Percentiles rank a stretch among this genome's conserved stretches.
These are phyloP conservation scores for Nakazawaea pomicola DNA, from an alignment of 805 yeast genomes.

Conservation along the genomic window DNA sequence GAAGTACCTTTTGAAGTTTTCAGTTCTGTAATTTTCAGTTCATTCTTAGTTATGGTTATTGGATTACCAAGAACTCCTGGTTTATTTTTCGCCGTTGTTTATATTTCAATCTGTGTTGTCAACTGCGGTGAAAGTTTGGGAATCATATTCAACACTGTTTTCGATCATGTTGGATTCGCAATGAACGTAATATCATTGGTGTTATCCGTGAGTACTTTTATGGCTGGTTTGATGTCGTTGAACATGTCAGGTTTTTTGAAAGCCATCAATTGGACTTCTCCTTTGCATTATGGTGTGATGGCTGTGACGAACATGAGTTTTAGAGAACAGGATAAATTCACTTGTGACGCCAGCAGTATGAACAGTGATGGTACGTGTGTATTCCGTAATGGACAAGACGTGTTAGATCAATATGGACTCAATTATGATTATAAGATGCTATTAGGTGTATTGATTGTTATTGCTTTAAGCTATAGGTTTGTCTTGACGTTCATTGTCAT, in stretches of 20 bases:
- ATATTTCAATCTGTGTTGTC: constrained; percentile 47
- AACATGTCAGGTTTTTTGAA: constrained; percentile 65
- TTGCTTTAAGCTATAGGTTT: constrained; percentile 36
- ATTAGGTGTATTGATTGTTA: constrained; percentile 33
- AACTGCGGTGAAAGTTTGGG: constrained; percentile 86
- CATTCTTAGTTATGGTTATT: constrained; percentile 60
- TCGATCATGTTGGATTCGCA: constrained; percentile 75
- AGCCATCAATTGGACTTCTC: constrained; percentile 74
- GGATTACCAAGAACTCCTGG: constrained; percentile 68
- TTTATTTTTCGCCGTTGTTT: constrained; percentile 62
- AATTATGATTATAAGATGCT: constrained; percentile 30
- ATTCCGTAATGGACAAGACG: constrained; percentile 49
- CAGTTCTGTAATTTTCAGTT: constrained; percentile 53
- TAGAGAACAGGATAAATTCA: constrained; percentile 39
- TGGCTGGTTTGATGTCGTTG: constrained; percentile 83
- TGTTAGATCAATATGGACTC: constrained; percentile 47
- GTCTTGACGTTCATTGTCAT: constrained; percentile 29
- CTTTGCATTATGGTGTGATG: constrained; percentile 67
- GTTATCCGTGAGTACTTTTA: constrained; percentile 66
- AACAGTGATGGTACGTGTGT: constrained; percentile 36
- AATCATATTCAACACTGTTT: constrained; percentile 68
- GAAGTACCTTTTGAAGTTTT: constrained; percentile 68
- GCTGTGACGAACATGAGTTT: constrained; percentile 58
- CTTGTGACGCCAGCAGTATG: constrained; percentile 33
- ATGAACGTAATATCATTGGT: constrained; percentile 65